Percentiles rank a stretch among this genome's conserved stretches.
Evolutionary conservation across 192 early-diverging fungal genomes (phyloP).

Genomic region (Linnemannia elongata): DNA sequence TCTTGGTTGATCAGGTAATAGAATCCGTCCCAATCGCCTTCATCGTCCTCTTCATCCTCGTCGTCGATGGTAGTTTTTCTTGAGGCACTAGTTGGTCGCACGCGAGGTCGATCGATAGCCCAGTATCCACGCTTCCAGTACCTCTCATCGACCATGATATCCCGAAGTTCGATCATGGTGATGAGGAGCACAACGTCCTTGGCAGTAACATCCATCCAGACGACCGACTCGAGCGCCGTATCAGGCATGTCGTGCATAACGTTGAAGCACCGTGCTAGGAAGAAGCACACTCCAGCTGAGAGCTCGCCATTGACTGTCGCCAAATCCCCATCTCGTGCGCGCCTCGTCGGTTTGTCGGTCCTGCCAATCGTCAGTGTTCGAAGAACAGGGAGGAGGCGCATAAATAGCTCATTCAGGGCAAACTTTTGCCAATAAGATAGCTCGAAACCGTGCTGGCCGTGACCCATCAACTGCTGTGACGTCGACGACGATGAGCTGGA

Average conservation of each 20-base stretch:
- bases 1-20: constrained; percentile 53
- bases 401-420: constrained; percentile 53
- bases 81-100: not conserved
- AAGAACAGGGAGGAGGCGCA: constrained; percentile 37
- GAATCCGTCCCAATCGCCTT: constrained; percentile 51
- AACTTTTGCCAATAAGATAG: constrained; percentile 58
- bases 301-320: constrained; percentile 20
- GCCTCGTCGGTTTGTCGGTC: constrained; percentile 38
- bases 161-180: constrained; percentile 48
- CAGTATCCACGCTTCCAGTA: constrained; percentile 56
- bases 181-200: constrained; percentile 46
- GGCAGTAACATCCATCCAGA: constrained; percentile 53
- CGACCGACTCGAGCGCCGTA: constrained; percentile 46
- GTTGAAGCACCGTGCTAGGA: constrained; percentile 51
- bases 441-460: constrained; percentile 40
- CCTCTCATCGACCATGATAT: constrained; percentile 53
- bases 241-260: constrained; percentile 58
- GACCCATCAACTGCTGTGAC: constrained; percentile 1
- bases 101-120: constrained; percentile 20
- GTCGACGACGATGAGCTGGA: constrained; percentile 13
- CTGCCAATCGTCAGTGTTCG: constrained; percentile 50
- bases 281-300: constrained; percentile 49
- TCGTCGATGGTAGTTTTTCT: not conserved
- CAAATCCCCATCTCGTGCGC: constrained; percentile 4
- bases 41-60: constrained; percentile 17